Percentiles rank a stretch among this genome's conserved stretches.
phyloP scores from a whole-genome alignment of 805 yeast species.

The Sungouiella thailandica region DNA sequence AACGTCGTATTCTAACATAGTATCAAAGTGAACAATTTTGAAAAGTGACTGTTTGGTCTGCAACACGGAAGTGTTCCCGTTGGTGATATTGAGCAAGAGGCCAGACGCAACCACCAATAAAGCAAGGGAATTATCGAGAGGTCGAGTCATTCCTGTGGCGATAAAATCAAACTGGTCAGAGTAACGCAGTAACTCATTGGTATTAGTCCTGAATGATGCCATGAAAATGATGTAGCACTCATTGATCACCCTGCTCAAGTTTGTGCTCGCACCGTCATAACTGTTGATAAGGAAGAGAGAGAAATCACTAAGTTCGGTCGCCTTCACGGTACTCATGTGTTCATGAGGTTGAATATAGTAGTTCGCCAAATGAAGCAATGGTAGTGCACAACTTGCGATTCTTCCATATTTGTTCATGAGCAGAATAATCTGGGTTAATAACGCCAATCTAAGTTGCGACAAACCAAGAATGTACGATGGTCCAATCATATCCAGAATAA shows the following conservation, averaged over 20 bases:
- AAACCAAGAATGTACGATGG: conserved; percentile 26
- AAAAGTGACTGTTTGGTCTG: conserved; percentile 5
- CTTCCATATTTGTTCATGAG: conserved; percentile 37
- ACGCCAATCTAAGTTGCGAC: conserved; percentile 22
- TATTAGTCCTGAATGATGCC: conserved; percentile 40
- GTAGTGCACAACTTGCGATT: conserved; percentile 34
- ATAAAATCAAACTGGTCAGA: conserved; percentile 10
- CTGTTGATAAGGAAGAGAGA: conserved; percentile 34
- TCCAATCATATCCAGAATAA: conserved; percentile 34
- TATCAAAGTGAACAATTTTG: conserved; percentile 5
- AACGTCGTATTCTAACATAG: conserved; percentile 4
- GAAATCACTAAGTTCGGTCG: conserved; percentile 37
- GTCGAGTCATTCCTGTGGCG: not conserved
- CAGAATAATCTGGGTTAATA: conserved; percentile 29
- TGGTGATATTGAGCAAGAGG: not conserved
- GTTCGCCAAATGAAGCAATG: conserved; percentile 38
- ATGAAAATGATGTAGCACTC: conserved; percentile 37
- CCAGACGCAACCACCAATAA: conserved; percentile 4
- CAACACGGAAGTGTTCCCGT: not conserved
- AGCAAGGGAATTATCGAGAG: conserved; percentile 5
- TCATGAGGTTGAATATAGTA: conserved; percentile 22
- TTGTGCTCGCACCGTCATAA: conserved; percentile 27
- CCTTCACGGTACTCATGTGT: conserved; percentile 26
- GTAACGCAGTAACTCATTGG: conserved; percentile 27
- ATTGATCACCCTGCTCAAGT: conserved; percentile 34